phyloP scores from a whole-genome alignment of 2,329 filamentous ascomycete species.

The Neurospora sp. region DNA sequence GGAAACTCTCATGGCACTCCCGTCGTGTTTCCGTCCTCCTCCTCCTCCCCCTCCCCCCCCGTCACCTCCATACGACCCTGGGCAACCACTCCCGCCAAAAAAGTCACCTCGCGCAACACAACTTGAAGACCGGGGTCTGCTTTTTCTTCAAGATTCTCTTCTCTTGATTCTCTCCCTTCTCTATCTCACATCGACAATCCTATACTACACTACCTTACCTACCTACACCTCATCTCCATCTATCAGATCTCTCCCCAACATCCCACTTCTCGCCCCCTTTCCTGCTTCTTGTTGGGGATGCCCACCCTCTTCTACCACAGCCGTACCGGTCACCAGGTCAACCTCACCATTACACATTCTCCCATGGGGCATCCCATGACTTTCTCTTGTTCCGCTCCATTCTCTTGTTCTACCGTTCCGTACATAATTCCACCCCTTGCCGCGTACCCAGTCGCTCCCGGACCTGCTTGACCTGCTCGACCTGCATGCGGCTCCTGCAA shows the following conservation, averaged over 20 bases:
- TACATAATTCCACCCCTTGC: slow-evolving; percentile 1
- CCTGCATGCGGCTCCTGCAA: slow-evolving; percentile 21
- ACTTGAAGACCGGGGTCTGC: not conserved
- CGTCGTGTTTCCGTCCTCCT: not conserved
- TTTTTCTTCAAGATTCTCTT: not conserved
- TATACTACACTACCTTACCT: not conserved
- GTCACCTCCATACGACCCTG: not conserved
- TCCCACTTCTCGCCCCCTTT: not conserved
- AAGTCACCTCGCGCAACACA: not conserved
- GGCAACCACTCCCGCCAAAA: not conserved
- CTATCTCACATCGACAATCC: not conserved
- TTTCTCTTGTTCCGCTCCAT: not conserved
- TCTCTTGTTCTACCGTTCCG: not conserved
- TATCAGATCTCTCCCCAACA: not conserved
- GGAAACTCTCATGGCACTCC: not conserved
- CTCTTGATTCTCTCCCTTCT: not conserved
- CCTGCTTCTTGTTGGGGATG: slow-evolving; percentile 4
- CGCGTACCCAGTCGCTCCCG: not conserved
- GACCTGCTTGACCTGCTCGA: slow-evolving; percentile 2
- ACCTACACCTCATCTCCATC: not conserved
- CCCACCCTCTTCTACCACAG: slow-evolving; percentile 5
- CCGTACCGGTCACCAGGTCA: not conserved
- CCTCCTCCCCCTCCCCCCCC: not conserved
- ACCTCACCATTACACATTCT: not conserved
- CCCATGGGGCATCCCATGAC: not conserved